These are phyloP conservation scores for Tetragonia tetragonoides DNA, from an alignment of 148 eudicot species.

Conservation along the genomic window DNA sequence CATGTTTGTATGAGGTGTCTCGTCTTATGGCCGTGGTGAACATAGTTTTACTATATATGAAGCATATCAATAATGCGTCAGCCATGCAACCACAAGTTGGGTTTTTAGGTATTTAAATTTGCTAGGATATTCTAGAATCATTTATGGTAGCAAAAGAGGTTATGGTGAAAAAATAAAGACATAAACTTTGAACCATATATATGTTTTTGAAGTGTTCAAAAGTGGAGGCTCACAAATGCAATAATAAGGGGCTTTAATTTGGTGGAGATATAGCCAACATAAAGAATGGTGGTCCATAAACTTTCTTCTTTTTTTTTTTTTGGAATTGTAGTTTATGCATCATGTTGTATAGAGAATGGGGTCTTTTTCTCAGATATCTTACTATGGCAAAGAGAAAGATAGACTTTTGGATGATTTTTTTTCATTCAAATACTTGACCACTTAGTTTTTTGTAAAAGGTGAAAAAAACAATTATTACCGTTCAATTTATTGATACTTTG, in stretches of 20 bases:
- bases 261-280: not conserved
- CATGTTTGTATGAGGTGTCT: no score
- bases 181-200: not conserved
- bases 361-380: conserved; percentile 27
- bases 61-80: not conserved
- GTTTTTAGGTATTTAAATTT: not conserved
- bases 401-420: not conserved
- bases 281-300: conserved; percentile 22
- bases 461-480: no score
- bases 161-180: not conserved
- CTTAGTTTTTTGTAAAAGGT: not conserved
- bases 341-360: conserved; percentile 1
- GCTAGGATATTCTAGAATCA: conserved; percentile 6
- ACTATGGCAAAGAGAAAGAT: not conserved
- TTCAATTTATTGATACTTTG: no score
- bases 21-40: no score
- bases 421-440: not conserved
- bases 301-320: conserved; percentile 10
- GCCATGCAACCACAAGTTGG: conserved; percentile 10
- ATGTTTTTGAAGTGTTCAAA: not conserved
- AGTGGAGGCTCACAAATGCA: conserved; percentile 1
- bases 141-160: not conserved
- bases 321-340: conserved; percentile 15
- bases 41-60: not conserved
- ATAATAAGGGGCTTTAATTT: not conserved